Conservation (phyloP, 1,284 basidiomycete species). For the Heliocybe sulcata region DNA sequence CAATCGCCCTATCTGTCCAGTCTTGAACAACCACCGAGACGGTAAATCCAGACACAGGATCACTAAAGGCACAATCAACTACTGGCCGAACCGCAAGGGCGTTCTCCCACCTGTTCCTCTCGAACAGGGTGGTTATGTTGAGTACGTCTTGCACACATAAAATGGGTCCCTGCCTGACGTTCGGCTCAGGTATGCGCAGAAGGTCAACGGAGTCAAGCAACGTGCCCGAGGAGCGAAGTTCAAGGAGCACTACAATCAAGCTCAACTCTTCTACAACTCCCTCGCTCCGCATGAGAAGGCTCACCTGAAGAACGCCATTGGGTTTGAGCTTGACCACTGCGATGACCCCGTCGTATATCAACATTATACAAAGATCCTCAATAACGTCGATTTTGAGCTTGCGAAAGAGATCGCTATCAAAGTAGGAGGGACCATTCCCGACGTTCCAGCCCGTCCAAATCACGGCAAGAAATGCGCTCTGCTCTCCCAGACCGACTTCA, state of each 20-base stretch:
- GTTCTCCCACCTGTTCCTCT: constrained; percentile 40
- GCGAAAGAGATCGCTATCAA: constrained; percentile 58
- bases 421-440: constrained; percentile 52
- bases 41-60: constrained; percentile 56
- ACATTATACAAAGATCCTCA: constrained; percentile 57
- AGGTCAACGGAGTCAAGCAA: constrained; percentile 56
- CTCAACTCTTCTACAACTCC: constrained; percentile 79
- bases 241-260: constrained; percentile 62
- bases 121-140: constrained; percentile 52
- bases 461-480: constrained; percentile 46
- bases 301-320: constrained; percentile 60
- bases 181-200: constrained; percentile 33
- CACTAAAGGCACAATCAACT: constrained; percentile 57
- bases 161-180: background rate
- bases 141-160: constrained; percentile 27
- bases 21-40: constrained; percentile 68
- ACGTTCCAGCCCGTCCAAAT: constrained; percentile 37
- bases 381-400: constrained; percentile 63
- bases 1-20: constrained; percentile 77
- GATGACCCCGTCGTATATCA: constrained; percentile 67
- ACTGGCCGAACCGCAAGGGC: constrained; percentile 67
- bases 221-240: constrained; percentile 70
- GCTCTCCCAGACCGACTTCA: constrained; percentile 53
- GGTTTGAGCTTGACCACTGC: constrained; percentile 77
- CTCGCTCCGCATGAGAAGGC: constrained; percentile 55